Conservation (phyloP, 257 asterid genomes). For the Gentiana straminea region DNA sequence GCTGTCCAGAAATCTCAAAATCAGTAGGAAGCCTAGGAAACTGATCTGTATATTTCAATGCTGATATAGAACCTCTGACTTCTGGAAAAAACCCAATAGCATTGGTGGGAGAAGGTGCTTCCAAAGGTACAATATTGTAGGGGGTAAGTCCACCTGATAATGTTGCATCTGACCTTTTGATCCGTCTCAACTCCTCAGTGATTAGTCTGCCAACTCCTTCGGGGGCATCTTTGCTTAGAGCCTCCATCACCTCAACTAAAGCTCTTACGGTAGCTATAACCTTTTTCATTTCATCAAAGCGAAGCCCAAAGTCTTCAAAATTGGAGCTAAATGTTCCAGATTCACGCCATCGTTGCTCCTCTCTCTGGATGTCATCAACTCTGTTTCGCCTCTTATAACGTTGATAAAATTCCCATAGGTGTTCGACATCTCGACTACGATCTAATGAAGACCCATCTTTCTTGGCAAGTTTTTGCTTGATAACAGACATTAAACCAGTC, state of each 20-base stretch:
- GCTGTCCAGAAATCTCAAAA: slow-evolving; percentile 57
- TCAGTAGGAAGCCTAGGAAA: slow-evolving; percentile 73
- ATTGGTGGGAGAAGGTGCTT: slow-evolving; percentile 75
- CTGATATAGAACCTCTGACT: slow-evolving; percentile 75
- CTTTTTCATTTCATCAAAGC: slow-evolving; percentile 62
- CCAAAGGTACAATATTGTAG: slow-evolving; percentile 87
- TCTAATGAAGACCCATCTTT: slow-evolving; percentile 78
- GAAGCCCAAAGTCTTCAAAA: slow-evolving; percentile 66
- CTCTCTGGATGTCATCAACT: slow-evolving; percentile 81
- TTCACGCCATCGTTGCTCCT: slow-evolving; percentile 88
- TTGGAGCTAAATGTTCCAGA: slow-evolving; percentile 63
- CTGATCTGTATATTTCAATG: slow-evolving; percentile 65
- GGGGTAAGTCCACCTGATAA: slow-evolving; percentile 64
- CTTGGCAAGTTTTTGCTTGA: slow-evolving; percentile 95
- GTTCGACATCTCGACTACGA: slow-evolving; percentile 77
- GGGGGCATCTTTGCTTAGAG: slow-evolving; percentile 71
- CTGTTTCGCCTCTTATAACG: slow-evolving; percentile 72
- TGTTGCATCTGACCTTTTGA: slow-evolving; percentile 65
- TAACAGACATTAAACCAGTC: slow-evolving; percentile 95
- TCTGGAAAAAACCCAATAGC: slow-evolving; percentile 89
- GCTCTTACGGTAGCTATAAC: slow-evolving; percentile 86
- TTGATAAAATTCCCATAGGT: slow-evolving; percentile 81
- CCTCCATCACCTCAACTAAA: slow-evolving; percentile 91
- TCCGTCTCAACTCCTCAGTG: slow-evolving; percentile 79
- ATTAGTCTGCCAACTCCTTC: slow-evolving; percentile 71